A percentile compares a stretch with the other conserved stretches of the same genome.
phyloP scores from a whole-genome alignment of 1,139 yeast species.

The Lodderomyces elongisporus region DNA sequence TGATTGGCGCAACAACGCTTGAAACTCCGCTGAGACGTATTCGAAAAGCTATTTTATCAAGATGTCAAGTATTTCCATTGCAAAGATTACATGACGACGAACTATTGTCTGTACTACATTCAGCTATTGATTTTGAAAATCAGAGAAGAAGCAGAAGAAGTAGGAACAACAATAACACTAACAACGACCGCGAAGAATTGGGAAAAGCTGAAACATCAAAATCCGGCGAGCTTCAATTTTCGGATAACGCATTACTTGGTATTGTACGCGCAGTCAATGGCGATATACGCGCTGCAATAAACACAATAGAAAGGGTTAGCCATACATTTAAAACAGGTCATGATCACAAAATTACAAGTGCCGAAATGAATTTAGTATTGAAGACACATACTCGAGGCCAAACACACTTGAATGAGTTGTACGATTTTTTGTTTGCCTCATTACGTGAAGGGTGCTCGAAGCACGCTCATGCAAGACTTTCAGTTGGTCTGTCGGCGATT shows the following conservation, averaged over 20 bases:
- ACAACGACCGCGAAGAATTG: too few species aligned
- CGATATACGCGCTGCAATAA: slow-evolving; percentile 33
- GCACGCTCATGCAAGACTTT: too few species aligned
- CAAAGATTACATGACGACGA: slow-evolving; percentile 17
- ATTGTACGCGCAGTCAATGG: slow-evolving; percentile 21
- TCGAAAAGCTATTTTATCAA: slow-evolving; percentile 34
- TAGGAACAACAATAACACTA: slow-evolving; percentile 13
- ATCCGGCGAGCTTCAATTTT: too few species aligned
- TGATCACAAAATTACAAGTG: too few species aligned
- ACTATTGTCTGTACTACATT: slow-evolving; percentile 17
- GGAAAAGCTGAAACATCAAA: too few species aligned
- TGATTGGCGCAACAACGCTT: slow-evolving; percentile 44
- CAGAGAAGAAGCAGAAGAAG: slow-evolving; percentile 19
- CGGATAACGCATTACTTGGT: not conserved
- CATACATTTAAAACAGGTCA: slow-evolving; percentile 11
- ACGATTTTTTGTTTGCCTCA: too few species aligned
- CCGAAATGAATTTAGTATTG: too few species aligned
- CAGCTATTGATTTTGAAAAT: slow-evolving; percentile 29
- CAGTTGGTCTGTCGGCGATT: too few species aligned
- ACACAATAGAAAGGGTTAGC: slow-evolving; percentile 27
- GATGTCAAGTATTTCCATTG: slow-evolving; percentile 37
- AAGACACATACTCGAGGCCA: too few species aligned
- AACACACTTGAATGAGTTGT: too few species aligned
- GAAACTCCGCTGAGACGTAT: slow-evolving; percentile 25
- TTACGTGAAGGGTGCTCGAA: too few species aligned